Conservation (phyloP, 2,329 filamentous ascomycete species). For the Scedosporium aurantiacum region DNA sequence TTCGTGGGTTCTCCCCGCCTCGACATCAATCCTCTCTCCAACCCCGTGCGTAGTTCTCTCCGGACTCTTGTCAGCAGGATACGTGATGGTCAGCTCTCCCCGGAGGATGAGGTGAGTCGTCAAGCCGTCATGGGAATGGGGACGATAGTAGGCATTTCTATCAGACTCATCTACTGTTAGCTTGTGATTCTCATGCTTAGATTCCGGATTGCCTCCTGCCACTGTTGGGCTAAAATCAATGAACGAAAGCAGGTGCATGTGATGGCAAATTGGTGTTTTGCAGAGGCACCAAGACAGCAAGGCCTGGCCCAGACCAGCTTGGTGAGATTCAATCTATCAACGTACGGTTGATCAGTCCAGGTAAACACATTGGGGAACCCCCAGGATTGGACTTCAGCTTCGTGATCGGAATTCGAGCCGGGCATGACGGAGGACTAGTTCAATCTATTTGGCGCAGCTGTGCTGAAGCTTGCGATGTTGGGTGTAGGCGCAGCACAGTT, state of each 20-base stretch:
- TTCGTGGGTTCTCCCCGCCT: conserved; percentile 52
- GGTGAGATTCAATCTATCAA: background rate
- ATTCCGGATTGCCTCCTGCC: too few relatives aligned
- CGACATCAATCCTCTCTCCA: conserved; percentile 56
- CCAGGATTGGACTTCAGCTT: conserved; percentile 56
- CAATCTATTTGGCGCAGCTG: background rate
- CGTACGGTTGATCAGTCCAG: conserved; percentile 58
- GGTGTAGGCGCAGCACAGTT: background rate
- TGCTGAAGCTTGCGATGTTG: background rate
- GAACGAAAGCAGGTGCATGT: too few relatives aligned
- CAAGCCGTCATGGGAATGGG: conserved; percentile 51
- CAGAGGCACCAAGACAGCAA: background rate
- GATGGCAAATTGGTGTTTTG: too few relatives aligned
- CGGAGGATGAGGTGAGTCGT: conserved; percentile 60
- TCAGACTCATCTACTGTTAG: background rate
- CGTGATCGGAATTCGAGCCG: conserved; percentile 16
- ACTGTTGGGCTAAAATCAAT: too few relatives aligned
- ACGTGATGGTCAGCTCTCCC: conserved; percentile 55
- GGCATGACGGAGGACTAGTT: background rate
- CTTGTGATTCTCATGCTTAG: too few relatives aligned
- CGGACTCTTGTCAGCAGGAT: conserved; percentile 45
- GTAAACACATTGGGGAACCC: conserved; percentile 60
- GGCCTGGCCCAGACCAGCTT: background rate
- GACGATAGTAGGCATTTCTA: conserved; percentile 57
- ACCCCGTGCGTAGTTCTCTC: conserved; percentile 47